Conservation (phyloP, 225 moss, liverwort and hornwort genomes). For the Climacium dendroides region DNA sequence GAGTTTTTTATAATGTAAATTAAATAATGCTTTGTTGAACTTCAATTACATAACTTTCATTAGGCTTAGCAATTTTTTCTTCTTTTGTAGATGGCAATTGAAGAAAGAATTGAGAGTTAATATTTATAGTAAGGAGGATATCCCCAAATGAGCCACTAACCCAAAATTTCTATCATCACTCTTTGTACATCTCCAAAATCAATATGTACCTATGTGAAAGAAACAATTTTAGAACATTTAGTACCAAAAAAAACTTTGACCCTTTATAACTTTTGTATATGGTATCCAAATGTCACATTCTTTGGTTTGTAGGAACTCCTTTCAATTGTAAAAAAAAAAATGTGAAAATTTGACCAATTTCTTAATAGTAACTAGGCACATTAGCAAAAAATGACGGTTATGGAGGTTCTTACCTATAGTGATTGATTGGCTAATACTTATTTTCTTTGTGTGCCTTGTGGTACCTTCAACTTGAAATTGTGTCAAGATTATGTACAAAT, state of each 20-base stretch:
- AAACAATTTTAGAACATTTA: neutral
- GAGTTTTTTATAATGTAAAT: too few species aligned
- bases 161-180: neutral
- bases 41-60: neutral
- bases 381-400: accelerated
- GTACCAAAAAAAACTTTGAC: accelerated
- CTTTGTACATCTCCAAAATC: neutral
- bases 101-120: neutral
- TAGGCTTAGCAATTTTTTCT: accelerated
- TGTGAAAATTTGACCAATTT: accelerated
- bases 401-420: accelerated
- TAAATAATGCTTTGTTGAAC: neutral
- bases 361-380: accelerated
- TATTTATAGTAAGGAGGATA: neutral
- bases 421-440: neutral
- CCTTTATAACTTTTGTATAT: neutral
- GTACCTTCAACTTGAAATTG: neutral
- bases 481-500: neutral
- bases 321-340: neutral
- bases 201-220: accelerated
- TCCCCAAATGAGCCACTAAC: accelerated
- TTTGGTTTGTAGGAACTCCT: accelerated
- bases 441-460: neutral
- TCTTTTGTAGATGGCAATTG: neutral
- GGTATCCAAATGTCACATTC: neutral